Evolutionary conservation across 1,284 basidiomycete species (phyloP), one percentile per base, ranked within the genome.

Genomic region (Puccinia triticina): DNA sequence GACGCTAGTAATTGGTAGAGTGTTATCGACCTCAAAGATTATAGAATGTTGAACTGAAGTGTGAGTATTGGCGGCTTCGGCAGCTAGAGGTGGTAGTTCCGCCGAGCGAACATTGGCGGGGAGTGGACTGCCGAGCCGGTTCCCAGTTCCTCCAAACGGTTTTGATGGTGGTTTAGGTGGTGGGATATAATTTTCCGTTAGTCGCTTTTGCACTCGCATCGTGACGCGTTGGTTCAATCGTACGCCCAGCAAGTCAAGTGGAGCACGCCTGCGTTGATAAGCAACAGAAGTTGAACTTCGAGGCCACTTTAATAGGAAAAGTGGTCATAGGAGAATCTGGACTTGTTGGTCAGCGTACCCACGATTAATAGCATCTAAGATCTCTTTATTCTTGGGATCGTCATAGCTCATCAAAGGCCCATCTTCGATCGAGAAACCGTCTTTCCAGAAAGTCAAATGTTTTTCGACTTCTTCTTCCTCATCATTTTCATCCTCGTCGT

Each of bases 371-470:
- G 93, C 92, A 0, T 89, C 89, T 3, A 99, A 89, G 23, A 94
- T 89, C 83, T 91, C 90, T 64, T 91, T 89, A 85, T 95, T 92
- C 7, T 88, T 89, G 0, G 95, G 94, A 84, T 95, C 92, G 82
- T 94, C 93, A 86, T 97, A 98, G 57, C 90, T 89, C 90, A 93
- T 90, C 82, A 98, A 89, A 55, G 92, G 92, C 1, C 95, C 95
- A 84, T 96, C 94, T 85, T 96, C 95, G 81, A 99, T 91, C 67
- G 92, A 93, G 88, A 98, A 98, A 0, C 96, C 96, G 84, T 98
- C 91, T 50, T 92, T 90, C 96, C 97, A 99, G 88, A 99, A 95
- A 0, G 93, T 96, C 53, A 98, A 89, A 81, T 91, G 90, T 16
- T 96, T 91, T 69, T 92, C 90, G 0, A 90, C 93, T 0, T 90